Evolutionary conservation across 805 yeast species (phyloP), one percentile per base, ranked within the genome.

Genomic region (Cyberlindnera bimundalis): DNA sequence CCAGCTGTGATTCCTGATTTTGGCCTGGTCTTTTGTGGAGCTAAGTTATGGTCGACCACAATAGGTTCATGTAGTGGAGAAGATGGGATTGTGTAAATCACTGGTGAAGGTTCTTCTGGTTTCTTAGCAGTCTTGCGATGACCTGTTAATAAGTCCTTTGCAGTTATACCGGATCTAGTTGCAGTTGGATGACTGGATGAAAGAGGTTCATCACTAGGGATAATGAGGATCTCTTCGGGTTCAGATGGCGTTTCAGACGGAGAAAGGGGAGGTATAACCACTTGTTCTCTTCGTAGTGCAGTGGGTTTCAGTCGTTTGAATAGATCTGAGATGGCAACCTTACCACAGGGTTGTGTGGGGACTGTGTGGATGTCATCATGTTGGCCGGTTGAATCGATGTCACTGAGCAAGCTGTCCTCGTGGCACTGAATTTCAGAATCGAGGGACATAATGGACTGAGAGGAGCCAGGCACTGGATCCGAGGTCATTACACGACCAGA

Each of bases 1-100:
- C 36, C 39, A 2, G 52, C 50, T 1, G 52, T 38, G 8, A 49
- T 33, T 3, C 52, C 49, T 7, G 44, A 31, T 31, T 40, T 40
- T 20, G 37, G 15, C 28, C 18, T 29, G 29, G 9, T 3, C 26
- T 17, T 37, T 33, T 6, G 16, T 13, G 33, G 21, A 3, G 21
- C 11, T 33, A 17, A 6, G 21, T 33, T 15, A 15, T 33, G 29
- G 6, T 23, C 36, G 14, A 24, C 29, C 5, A 33, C 11, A 21
- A 33, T 17, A 26, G 36, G 6, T 16, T 33, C 36, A 3, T 23
- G 27, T 10, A 30, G 13, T 18, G 33, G 33, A 3, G 33, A 18
- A 6, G 33, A 30, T 4, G 32, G 11, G 9, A 30, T n/a, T 6
- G 19, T n/a, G 7, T 19, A 6, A 10, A 13, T 23, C 17, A 20